These are phyloP conservation scores for Inonotus hispidus DNA, from an alignment of 1,284 basidiomycete genomes.

Conservation along the genomic window DNA sequence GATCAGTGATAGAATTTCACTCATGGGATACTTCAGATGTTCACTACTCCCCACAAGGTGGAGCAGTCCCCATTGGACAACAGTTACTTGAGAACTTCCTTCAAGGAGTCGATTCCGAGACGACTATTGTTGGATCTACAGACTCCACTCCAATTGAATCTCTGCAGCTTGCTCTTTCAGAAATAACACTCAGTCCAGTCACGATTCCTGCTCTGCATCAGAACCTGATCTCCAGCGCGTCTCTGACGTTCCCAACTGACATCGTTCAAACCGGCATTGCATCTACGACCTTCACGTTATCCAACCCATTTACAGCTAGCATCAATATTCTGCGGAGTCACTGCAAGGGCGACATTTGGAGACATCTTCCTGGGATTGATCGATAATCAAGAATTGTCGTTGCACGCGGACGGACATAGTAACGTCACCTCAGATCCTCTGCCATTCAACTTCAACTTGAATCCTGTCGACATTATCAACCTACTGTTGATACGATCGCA, in stretches of 20 bases:
- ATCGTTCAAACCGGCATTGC: conserved; percentile 57
- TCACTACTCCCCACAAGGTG: conserved; percentile 58
- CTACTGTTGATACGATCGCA: conserved; percentile 51
- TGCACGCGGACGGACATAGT: conserved; percentile 57
- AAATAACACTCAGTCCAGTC: conserved; percentile 57
- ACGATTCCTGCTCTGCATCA: conserved; percentile 64
- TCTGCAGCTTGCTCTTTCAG: conserved; percentile 57
- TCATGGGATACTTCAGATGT: conserved; percentile 40
- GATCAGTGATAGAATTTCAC: background rate
- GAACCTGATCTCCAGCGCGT: conserved; percentile 54
- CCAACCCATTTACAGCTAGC: conserved; percentile 74
- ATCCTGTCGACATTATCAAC: conserved; percentile 58
- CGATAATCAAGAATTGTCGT: conserved; percentile 47
- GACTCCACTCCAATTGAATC: conserved; percentile 62
- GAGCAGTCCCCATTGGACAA: conserved; percentile 49
- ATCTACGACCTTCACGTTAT: conserved; percentile 48
- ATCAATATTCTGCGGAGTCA: conserved; percentile 62
- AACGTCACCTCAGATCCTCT: conserved; percentile 55
- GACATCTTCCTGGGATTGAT: conserved; percentile 53
- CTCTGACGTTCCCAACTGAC: conserved; percentile 51
- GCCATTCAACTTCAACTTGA: conserved; percentile 60
- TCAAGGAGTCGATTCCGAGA: conserved; percentile 56
- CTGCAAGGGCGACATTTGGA: conserved; percentile 51
- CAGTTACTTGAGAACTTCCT: conserved; percentile 66
- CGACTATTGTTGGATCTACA: conserved; percentile 53